Base-by-base conservation (phyloP, 768 basidiomycete genomes). In the Sarcomyxa edulis region DNA sequence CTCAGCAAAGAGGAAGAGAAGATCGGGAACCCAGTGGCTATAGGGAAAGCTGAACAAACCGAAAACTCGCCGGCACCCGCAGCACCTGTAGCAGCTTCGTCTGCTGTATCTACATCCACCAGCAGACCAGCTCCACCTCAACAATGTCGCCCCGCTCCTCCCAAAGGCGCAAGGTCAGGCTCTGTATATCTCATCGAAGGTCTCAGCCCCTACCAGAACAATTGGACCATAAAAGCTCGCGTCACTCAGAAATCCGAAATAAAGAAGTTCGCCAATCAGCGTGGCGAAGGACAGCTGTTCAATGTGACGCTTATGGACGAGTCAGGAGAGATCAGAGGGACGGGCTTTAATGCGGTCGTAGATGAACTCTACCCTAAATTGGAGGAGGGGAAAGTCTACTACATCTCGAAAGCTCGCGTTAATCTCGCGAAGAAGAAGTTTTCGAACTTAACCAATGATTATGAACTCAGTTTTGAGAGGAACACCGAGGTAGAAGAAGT, bases 361-460 rank as follows among this genome's bases (percentile, higher is more conserved):
- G 90, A 93, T 50, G 76, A 78, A 25, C 70, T 94, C 26, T 94
- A 84, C 60, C 77, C 86, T n/a, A 76, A 76, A 52, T 53, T 99
- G 14, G 76, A 94, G 48, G 93, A 96, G 59, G 86, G 87, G 34
- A 93, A 93, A 54, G 93, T 94, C 6, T 98, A 93, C 57, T 91
- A 72, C 53, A 71, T 98, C 39, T 91, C 91, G 0, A 88, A 84
- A 55, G 96, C 87, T 5, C 77, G 90, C 34, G 84, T 98, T 53
- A 90, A 91, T 52, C 79, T 97, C 10, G 95, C 94, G 22, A 98
- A 96, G 68, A 97, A 93, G 65, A 94, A 96, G 61, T 99, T 95
- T 60, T 85, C 77, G 23, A 91, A 88, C 53, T 61, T 95, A 35
- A 65, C 72, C 46, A 96, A 94, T 54, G 94, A 98, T 54, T 98